phyloP scores from a whole-genome alignment of 306 rosid genomes.

The Quercus suber region DNA sequence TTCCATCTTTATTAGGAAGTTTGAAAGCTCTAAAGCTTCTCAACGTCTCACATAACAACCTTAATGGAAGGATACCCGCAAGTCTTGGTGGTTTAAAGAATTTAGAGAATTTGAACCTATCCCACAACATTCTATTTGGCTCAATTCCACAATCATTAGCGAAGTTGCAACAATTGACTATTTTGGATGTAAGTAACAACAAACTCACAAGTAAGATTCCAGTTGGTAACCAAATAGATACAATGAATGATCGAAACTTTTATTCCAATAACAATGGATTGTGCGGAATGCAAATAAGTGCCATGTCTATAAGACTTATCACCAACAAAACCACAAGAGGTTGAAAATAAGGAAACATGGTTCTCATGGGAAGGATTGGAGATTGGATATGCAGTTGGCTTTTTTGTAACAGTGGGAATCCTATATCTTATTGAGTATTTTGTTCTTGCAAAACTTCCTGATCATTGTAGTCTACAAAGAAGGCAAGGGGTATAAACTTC shows the following conservation, averaged over 20 bases:
- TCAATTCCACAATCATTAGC: slow-evolving; percentile 18
- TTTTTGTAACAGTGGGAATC: too few relatives aligned
- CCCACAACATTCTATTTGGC: slow-evolving; percentile 20
- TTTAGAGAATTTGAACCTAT: slow-evolving; percentile 24
- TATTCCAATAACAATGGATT: slow-evolving; percentile 29
- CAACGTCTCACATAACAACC: slow-evolving; percentile 24
- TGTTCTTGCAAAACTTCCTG: neutral
- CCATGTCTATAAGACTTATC: slow-evolving; percentile 6
- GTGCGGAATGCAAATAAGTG: slow-evolving; percentile 22
- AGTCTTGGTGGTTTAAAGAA: slow-evolving; percentile 26
- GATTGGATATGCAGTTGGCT: too few relatives aligned
- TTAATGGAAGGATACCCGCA: slow-evolving; percentile 20
- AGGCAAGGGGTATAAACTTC: slow-evolving; percentile 4
- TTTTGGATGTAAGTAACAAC: slow-evolving; percentile 25
- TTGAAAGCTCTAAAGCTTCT: slow-evolving; percentile 25
- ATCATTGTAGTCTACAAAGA: neutral
- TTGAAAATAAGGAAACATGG: too few relatives aligned
- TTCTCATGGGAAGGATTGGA: too few relatives aligned
- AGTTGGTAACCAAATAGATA: slow-evolving; percentile 23
- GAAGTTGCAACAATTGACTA: neutral
- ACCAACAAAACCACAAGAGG: neutral
- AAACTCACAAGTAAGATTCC: slow-evolving; percentile 19
- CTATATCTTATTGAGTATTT: neutral
- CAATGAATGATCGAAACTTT: slow-evolving; percentile 16
- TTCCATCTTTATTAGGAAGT: slow-evolving; percentile 16